Base-by-base conservation (phyloP, 1,284 basidiomycete species). In the Vanrija pseudolonga region DNA sequence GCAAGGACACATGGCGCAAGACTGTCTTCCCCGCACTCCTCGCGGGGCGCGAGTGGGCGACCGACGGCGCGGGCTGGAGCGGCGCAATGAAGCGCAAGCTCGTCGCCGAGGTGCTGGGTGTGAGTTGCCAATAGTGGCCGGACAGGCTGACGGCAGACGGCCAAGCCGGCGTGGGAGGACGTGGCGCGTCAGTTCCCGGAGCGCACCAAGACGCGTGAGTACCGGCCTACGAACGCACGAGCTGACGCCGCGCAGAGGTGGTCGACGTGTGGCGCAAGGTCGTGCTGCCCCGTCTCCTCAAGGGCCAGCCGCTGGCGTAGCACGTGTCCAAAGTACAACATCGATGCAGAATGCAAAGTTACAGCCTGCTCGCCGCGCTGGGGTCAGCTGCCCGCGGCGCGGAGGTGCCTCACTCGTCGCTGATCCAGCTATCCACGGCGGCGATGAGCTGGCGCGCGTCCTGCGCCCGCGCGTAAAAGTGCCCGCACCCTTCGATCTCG, bases 1-100 rank as follows among this genome's bases (percentile, higher is more conserved):
- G 61, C 53, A 61, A 64, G 50, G 70, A 72, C 47, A 56, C 56
- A 9, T 72, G 67, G 67, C 62, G 68, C 38, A 68, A 72, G 60
- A 62, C 56, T 8, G 45, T 72, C 41, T 47, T 51, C 8, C 57
- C 59, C 2, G 55, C 60, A 9, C 38, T 72, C 1, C 36, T 57
- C 12, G 40, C 53, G 18, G 60, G 62, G 8, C 56, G 54, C 26
- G 49, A 62, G 1, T 72, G 70, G 70, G 46, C 61, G 1, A 44
- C 38, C 4, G 40, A 44, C 7, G 51, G 56, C 41, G 56, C 53
- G 17, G 63, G 56, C 45, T 59, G 55, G 62, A 49, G 53, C 38
- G 48, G 18, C 9, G 47, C 37, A 2, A 56, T 59, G 55, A 66
- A 66, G 55, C 50, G 61, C 18, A 41, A 50, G 15, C 40, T 63